phyloP scores from a whole-genome alignment of 1,284 basidiomycete genomes.

The Malassezia globosa region DNA sequence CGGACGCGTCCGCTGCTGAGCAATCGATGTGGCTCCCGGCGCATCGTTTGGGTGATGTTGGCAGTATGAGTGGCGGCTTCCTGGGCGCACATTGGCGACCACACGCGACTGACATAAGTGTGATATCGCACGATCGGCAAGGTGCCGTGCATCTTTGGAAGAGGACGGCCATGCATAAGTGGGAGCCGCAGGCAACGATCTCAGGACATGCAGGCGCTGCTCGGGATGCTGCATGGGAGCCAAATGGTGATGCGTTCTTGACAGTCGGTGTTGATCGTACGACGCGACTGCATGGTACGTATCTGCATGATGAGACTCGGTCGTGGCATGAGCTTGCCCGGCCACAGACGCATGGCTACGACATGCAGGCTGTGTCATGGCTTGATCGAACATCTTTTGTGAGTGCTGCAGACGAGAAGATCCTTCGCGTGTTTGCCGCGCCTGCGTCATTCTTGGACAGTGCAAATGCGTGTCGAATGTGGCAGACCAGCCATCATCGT shows the following conservation, averaged over 20 bases:
- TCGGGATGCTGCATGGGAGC: slow-evolving; percentile 35
- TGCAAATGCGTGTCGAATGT: background rate
- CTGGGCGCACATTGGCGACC: slow-evolving; percentile 38
- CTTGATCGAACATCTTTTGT: slow-evolving; percentile 38
- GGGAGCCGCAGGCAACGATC: slow-evolving; percentile 16
- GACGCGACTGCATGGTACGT: slow-evolving; percentile 32
- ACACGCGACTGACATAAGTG: background rate
- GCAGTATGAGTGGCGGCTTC: slow-evolving; percentile 37
- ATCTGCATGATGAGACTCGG: background rate
- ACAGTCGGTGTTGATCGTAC: slow-evolving; percentile 35
- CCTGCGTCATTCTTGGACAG: slow-evolving; percentile 36
- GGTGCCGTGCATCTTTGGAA: slow-evolving; percentile 40
- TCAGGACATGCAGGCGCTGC: slow-evolving; percentile 36
- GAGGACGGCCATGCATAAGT: background rate
- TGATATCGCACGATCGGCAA: slow-evolving; percentile 38
- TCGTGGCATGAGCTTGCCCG: slow-evolving; percentile 44
- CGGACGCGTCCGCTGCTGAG: slow-evolving; percentile 18
- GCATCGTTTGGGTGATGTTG: slow-evolving; percentile 42
- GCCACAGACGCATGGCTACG: slow-evolving; percentile 45
- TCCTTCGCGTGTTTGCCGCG: slow-evolving; percentile 41
- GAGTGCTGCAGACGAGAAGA: slow-evolving; percentile 45
- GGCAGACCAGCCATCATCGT: background rate
- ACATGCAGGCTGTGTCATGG: slow-evolving; percentile 32
- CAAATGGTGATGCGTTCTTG: slow-evolving; percentile 34
- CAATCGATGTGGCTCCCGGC: slow-evolving; percentile 39